Base-by-base conservation (phyloP, 805 yeast genomes). In the Kuraishia hungarica region DNA sequence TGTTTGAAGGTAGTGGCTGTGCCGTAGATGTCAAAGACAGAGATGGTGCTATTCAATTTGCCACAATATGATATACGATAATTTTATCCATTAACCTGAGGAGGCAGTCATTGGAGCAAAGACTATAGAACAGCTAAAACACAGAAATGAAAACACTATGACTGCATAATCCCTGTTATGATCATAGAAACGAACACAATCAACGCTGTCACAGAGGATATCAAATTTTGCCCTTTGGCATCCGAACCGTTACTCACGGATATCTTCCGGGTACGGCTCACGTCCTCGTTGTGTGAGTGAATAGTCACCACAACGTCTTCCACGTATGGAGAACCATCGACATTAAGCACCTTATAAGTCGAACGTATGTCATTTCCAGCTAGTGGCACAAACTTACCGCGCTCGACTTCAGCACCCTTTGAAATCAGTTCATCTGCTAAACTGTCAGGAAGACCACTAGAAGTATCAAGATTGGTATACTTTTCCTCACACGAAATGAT, bases 361-460 rank as follows among this genome's bases (percentile, higher is more conserved):
- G 81, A 71, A 10, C 59, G 58, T 55, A 83, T 61, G 48, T 82
- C 84, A 0, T 67, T 62, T 8, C 71, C 74, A 2, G 69, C 56
- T 8, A 86, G 63, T 2, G 71, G 62, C 8, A 84, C 77, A 62
- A 67, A 84, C 56, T 68, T 68, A 0, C 93, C 93, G 51, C 64
- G 67, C 10, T 67, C 62, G 0, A 70, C 73, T 7, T 70, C 64
- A 3, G 80, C 84, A 0, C 89, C 89, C 10, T 62, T 64, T 28
- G 71, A 69, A 48, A 85, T 75, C 52, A 84, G 64, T 0, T 69
- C 71, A 4, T 67, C 65, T 0, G 80, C 82, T 28, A 71, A 53
- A 2, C 71, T 73, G 49, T 60, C 56, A 17, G 86, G 86, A n/a
- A 80, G 60, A 0, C 79, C 77, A 13, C 62, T 62, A 0, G 75